Evolutionary conservation across 139 green algal species (phyloP).

Genomic region (Microglena sp.): DNA sequence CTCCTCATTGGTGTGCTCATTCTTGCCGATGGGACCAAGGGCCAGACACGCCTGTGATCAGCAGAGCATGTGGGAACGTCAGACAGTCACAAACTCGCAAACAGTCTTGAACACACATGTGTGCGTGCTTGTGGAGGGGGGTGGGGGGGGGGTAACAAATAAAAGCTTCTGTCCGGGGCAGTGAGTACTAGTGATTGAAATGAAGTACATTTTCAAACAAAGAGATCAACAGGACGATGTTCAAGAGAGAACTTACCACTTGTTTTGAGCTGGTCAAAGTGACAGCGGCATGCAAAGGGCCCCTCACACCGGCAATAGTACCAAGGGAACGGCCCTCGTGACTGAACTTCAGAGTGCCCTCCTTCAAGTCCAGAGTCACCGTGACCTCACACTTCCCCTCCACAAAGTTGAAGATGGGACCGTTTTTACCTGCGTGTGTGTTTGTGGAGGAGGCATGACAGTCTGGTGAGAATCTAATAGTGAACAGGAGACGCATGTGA

Average conservation of each 20-base stretch:
- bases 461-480: too few relatives aligned
- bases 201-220: too few relatives aligned
- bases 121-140: too few relatives aligned
- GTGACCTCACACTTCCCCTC: constrained; percentile 45
- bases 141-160: too few relatives aligned
- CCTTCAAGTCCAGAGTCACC: constrained; percentile 37
- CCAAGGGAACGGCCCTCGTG: constrained; percentile 37
- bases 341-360: constrained; percentile 46
- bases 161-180: too few relatives aligned
- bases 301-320: constrained; percentile 45
- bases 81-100: too few relatives aligned
- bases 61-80: background rate
- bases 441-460: constrained; percentile 39
- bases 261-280: constrained; percentile 43
- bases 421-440: constrained; percentile 43
- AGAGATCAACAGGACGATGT: too few relatives aligned
- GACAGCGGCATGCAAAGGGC: constrained; percentile 38
- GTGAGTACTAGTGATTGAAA: too few relatives aligned
- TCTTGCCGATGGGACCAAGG: constrained; percentile 43
- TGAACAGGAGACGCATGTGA: too few relatives aligned
- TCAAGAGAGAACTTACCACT: constrained; percentile 20
- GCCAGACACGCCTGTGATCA: constrained; percentile 11
- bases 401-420: constrained; percentile 39
- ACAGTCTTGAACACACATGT: too few relatives aligned
- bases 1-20: constrained; percentile 53